Base-by-base conservation (phyloP, 2,329 filamentous ascomycete species). In the Phoma sp. region DNA sequence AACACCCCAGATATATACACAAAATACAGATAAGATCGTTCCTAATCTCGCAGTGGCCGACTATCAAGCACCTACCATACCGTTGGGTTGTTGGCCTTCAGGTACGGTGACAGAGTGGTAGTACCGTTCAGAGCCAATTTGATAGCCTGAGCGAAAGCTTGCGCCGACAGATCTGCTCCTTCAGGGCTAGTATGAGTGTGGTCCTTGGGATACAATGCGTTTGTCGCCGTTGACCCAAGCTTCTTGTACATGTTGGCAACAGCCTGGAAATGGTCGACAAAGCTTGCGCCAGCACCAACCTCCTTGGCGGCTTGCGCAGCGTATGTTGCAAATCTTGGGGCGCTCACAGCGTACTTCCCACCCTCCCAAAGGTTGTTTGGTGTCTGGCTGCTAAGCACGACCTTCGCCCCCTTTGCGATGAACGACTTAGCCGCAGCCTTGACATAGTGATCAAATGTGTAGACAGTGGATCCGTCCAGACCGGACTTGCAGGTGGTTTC, bases 191-290 rank as follows among this genome's bases (percentile, higher is more conserved):
- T 46, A 22, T 46, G 43, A 6, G 43, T 46, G 31, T 46, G 43
- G 32, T 46, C 43, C 2, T 46, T 46, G 22, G 43, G 32, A 17
- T 46, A 46, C 31, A 46, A 29, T 12, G 29, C 32, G 21, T 46
- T 36, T 6, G 43, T 46, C 17, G 43, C 43, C 13, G 43, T 15
- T 10, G 29, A 24, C 22, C 43, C 43, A n/a, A 46, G 43, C 12
- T 35, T 46, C 13, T 36, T 37, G 43, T 46, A 46, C 43, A 46
- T 35, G 24, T 36, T 46, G 43, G 43, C 29, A 36, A 46, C 43
- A 12, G 43, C 29, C 37, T 46, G 43, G 32, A 35, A 46, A 19
- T 46, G 43, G n/a, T 46, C 43, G 9, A 46, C 43, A 24, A 46
- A 46, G 43, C 31, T 46, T 36, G 32, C 43, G 24, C 43, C 43